Evolutionary conservation across 2,329 filamentous ascomycete genomes (phyloP).

Genomic region (Apiospora sp.): DNA sequence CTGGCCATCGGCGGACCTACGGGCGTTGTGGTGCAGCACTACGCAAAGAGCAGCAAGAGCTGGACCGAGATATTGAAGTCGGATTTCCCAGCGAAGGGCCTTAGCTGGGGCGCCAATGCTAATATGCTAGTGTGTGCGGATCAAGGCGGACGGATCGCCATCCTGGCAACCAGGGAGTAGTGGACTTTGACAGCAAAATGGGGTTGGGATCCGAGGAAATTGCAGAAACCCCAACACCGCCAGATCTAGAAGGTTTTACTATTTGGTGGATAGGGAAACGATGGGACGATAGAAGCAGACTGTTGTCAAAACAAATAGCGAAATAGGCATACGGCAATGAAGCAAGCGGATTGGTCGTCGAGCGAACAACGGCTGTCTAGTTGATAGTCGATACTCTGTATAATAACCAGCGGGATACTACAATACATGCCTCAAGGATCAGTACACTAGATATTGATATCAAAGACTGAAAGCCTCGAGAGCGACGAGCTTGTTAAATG

Average conservation of each 20-base stretch:
- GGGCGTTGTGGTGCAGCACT: slow-evolving; percentile 88
- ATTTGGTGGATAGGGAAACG: too few relatives aligned
- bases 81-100: slow-evolving; percentile 74
- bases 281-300: neutral
- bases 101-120: slow-evolving; percentile 81
- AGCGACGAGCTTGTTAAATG: neutral
- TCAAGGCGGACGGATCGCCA: slow-evolving; percentile 75
- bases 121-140: slow-evolving; percentile 79
- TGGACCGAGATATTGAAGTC: slow-evolving; percentile 89
- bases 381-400: slow-evolving; percentile 4
- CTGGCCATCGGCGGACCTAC: slow-evolving; percentile 82
- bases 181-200: slow-evolving; percentile 10
- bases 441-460: neutral
- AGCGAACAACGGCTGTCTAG: neutral
- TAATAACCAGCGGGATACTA: neutral
- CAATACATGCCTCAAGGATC: neutral
- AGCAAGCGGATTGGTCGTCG: neutral
- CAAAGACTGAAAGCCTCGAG: neutral
- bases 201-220: neutral
- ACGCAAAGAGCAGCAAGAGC: slow-evolving; percentile 83
- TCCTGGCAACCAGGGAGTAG: slow-evolving; percentile 67
- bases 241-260: neutral
- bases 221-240: neutral
- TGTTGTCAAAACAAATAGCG: neutral
- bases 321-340: neutral